Evolutionary conservation across 805 yeast genomes (phyloP), one percentile per base, ranked within the genome.

Genomic region (Zygosaccharomyces bisporus): DNA sequence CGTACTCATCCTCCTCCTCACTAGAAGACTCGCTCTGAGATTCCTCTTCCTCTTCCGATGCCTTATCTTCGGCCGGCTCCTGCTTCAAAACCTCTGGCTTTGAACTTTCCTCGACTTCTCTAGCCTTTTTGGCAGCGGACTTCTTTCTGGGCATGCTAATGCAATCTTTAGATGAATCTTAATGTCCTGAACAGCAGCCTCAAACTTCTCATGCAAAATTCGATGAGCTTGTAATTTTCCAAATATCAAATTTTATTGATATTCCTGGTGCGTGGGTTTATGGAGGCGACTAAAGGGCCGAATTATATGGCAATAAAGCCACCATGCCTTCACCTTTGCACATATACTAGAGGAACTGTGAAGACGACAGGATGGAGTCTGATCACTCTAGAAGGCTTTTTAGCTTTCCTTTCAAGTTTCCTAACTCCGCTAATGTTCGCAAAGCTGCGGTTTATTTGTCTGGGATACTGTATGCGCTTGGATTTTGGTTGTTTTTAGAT

Each of bases 401-500:
- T 64, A 75, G 84, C 50, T 79, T 86, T 65, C 75, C 78, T 5
- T 76, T 87, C 55, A 76, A 73, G 45, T 68, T 85, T 19, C 88
- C 95, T 41, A 79, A 81, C 53, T 81, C 93, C 6, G 78, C 80
- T 41, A 75, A 83, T 34, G 71, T 86, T 34, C 72, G 93, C 56
- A 74, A 88, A 1, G 64, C 75, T 34, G 91, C 95, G 12, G 88
- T 88, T 12, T 88, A 86, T 57, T 52, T 80, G n/a, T 71, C 89
- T 0, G 93, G 93, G 8, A 82, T 80, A 0, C 64, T 85, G 21
- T 91, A 85, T 54, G 85, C 96, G 31, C 64, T 84, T 43, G 98
- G 96, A 6, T 82, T 91, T 61, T 91, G 96, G 95, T 70, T 83
- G 16, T 79, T 91, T 66, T 66, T 93, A 14, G 98, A 91, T 66